These are phyloP conservation scores for Fraxinus dipetala DNA, from an alignment of 305 asterid genomes.

Conservation along the genomic window DNA sequence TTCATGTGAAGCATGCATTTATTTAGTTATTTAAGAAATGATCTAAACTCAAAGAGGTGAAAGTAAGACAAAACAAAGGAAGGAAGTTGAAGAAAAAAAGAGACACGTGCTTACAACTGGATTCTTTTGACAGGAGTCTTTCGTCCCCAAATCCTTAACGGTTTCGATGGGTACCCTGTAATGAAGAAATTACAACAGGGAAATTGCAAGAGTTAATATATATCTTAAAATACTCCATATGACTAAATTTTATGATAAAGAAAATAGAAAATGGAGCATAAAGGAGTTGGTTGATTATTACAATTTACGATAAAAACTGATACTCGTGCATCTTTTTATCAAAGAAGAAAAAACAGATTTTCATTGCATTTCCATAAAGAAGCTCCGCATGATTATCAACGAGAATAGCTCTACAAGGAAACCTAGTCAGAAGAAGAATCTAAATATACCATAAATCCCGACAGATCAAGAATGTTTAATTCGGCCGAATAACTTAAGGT, in stretches of 20 bases:
- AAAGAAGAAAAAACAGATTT: neutral
- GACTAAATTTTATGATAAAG: constrained; percentile 6
- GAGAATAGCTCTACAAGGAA: constrained; percentile 5
- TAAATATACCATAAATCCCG: neutral
- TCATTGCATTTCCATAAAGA: neutral
- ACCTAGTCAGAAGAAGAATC: neutral
- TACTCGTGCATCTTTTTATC: neutral
- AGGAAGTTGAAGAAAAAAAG: constrained; percentile 1
- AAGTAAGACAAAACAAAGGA: neutral
- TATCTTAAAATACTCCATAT: neutral
- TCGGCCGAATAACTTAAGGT: neutral
- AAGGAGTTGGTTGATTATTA: neutral
- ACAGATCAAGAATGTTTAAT: neutral
- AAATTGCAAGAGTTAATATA: constrained; percentile 3
- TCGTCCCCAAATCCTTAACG: constrained; percentile 33
- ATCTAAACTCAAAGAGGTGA: constrained; percentile 6
- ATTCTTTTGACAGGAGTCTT: constrained; percentile 27
- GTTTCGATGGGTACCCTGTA: constrained; percentile 48
- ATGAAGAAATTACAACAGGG: constrained; percentile 21
- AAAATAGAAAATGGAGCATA: constrained; percentile 1
- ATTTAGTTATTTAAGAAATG: constrained; percentile 7
- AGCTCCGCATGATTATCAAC: neutral
- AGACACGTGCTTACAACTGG: constrained; percentile 41
- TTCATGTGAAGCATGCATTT: neutral
- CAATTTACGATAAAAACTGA: neutral